Percentiles rank a stretch among this genome's conserved stretches.
These are phyloP conservation scores for Euphorbia lathyris DNA, from an alignment of 345 rosid genomes.

Conservation along the genomic window DNA sequence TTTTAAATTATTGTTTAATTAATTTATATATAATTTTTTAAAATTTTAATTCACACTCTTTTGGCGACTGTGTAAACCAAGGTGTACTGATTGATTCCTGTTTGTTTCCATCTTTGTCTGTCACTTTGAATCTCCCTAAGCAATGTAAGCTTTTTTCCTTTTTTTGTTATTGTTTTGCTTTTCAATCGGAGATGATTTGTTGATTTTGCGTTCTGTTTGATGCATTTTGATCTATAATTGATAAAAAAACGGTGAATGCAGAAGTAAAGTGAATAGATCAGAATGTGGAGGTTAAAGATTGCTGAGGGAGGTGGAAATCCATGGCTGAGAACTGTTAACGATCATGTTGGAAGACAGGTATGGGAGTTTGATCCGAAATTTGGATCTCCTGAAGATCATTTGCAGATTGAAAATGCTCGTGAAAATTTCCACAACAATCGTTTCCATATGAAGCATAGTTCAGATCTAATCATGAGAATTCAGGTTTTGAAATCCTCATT, in stretches of 20 bases:
- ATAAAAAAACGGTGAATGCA: background rate
- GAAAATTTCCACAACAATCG: constrained; percentile 49
- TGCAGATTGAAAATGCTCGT: constrained; percentile 60
- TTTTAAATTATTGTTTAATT: no score
- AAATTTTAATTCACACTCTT: no score
- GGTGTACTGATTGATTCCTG: no score
- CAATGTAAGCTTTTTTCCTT: no score
- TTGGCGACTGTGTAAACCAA: no score
- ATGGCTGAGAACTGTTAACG: constrained; percentile 64
- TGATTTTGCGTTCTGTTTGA: background rate
- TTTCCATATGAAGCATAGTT: constrained; percentile 65
- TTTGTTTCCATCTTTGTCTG: no score
- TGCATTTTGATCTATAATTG: background rate
- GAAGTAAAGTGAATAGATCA: background rate
- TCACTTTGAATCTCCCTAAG: no score
- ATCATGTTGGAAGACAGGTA: constrained; percentile 72
- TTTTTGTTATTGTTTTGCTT: background rate
- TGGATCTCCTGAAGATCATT: constrained; percentile 62
- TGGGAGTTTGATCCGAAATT: constrained; percentile 85
- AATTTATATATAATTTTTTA: no score
- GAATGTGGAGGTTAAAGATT: constrained; percentile 89
- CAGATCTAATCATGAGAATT: constrained; percentile 85
- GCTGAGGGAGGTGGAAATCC: constrained; percentile 80
- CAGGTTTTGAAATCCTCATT: constrained; percentile 48
- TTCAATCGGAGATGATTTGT: background rate